phyloP scores from a whole-genome alignment of 352 stramenopile genomes.

The Globisporangium viniferum region DNA sequence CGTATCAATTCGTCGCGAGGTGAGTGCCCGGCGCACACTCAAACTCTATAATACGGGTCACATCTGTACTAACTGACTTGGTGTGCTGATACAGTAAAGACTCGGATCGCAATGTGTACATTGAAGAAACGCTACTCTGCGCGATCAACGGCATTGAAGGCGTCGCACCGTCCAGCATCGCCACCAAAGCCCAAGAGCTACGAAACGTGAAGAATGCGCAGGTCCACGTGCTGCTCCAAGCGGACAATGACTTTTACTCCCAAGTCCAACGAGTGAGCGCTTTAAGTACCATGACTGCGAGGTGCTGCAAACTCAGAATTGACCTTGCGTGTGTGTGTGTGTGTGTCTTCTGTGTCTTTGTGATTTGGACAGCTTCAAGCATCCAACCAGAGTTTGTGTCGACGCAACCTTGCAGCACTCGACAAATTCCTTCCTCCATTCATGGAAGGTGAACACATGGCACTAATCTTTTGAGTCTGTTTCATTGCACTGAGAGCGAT shows the following conservation, averaged over 20 bases:
- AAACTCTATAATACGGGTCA: too few species aligned
- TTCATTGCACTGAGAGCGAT: not conserved
- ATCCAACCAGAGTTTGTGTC: constrained; percentile 47
- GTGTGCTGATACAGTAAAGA: constrained; percentile 19
- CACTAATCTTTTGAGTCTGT: not conserved
- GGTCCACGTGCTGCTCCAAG: constrained; percentile 83
- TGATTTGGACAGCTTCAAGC: constrained; percentile 59
- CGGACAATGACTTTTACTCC: constrained; percentile 98
- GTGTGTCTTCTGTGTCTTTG: not conserved
- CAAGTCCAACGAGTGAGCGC: constrained; percentile 61
- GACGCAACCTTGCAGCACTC: constrained; percentile 70
- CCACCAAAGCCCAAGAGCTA: constrained; percentile 26
- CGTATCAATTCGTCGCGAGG: constrained; percentile 34
- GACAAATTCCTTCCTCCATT: constrained; percentile 80
- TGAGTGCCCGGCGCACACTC: not conserved
- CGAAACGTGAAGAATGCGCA: constrained; percentile 6
- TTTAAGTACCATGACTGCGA: constrained; percentile 12
- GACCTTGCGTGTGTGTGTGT: not conserved
- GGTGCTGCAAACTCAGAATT: not conserved
- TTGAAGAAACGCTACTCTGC: constrained; percentile 89
- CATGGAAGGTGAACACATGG: constrained; percentile 19
- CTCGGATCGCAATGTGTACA: constrained; percentile 81
- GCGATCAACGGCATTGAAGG: constrained; percentile 57
- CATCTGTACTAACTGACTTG: not conserved
- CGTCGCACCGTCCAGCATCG: constrained; percentile 24